Evolutionary conservation across 1,139 yeast genomes (phyloP), one percentile per base, ranked within the genome.

Genomic region (Magnusiomyces ingens): DNA sequence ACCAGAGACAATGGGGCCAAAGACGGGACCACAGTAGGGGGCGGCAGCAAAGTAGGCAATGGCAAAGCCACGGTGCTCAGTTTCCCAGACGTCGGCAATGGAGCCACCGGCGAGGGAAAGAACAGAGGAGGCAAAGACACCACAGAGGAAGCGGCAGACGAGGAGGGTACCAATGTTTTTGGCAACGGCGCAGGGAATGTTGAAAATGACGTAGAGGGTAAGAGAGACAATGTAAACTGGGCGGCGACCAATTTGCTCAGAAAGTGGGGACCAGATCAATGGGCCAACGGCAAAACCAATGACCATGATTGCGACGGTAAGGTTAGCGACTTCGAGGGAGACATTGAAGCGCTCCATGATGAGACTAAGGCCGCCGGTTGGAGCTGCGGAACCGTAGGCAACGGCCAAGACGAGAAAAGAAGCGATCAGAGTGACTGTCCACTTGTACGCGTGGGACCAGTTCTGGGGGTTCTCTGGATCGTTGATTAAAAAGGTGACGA

Each of bases 11-110:
- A 90, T 71, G n/a, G 95, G 96, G 40, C 96, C 96, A 52, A 89
- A 71, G 40, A 87, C 95, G 0, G 97, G 96, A 49, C 96, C 96
- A 52, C 93, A 84, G 69, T 89, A 89, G 2, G 97, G 97, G 55
- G 95, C 91, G 64, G 89, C 89, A 36, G 95, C 89, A 67, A 89
- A 90, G 63, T 85, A 84, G 0, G 96, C 95, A 71, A 89, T 89
- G 37, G 95, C 95, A 64, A 84, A 79, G 61, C 96, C 95, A 73
- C 96, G 79, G 1, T 90, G 81, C 61, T 82, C 86, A 47, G 81
- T 77, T 54, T 85, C 85, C 75, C 82, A 81, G 74, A 90, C 79
- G 71, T 90, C 97, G 51, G 94, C 94, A 58, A 90, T 79, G 46
- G 95, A 84, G 50, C 95, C 96, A 66, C 95, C 96, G 52, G 89